These are phyloP conservation scores for Populus tomentosa DNA, from an alignment of 441 rosid species.

Conservation along the genomic window DNA sequence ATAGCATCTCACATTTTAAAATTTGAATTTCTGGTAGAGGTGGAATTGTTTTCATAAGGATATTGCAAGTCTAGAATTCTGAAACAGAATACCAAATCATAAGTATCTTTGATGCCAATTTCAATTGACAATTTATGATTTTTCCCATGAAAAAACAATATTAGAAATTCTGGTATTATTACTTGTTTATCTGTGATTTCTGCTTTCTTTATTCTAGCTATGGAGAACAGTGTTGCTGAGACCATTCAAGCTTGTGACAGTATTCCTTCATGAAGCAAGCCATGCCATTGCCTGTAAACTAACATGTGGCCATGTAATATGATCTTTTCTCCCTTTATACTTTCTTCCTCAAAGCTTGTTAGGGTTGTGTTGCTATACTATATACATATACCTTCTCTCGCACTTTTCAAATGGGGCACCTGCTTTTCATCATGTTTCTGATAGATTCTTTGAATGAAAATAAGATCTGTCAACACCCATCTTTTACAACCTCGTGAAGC, in stretches of 20 bases:
- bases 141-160: neutral
- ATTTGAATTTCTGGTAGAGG: neutral
- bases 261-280: constrained; percentile 90
- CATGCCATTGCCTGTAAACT: constrained; percentile 95
- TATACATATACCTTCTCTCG: neutral
- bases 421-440: neutral
- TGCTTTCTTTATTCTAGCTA: constrained; percentile 37
- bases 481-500: neutral
- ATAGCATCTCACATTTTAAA: neutral
- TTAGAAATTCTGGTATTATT: neutral
- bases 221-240: constrained; percentile 86
- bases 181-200: neutral
- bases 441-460: neutral
- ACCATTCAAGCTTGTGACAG: constrained; percentile 93
- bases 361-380: neutral
- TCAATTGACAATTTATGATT: neutral
- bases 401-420: neutral
- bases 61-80: neutral
- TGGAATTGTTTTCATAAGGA: neutral
- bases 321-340: constrained; percentile 1
- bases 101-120: neutral
- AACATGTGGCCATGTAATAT: constrained; percentile 89
- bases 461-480: neutral
- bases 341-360: neutral
- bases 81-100: neutral